These are phyloP conservation scores for Ophiosphaerella korrae DNA, from an alignment of 2,329 filamentous ascomycete genomes.

Conservation along the genomic window DNA sequence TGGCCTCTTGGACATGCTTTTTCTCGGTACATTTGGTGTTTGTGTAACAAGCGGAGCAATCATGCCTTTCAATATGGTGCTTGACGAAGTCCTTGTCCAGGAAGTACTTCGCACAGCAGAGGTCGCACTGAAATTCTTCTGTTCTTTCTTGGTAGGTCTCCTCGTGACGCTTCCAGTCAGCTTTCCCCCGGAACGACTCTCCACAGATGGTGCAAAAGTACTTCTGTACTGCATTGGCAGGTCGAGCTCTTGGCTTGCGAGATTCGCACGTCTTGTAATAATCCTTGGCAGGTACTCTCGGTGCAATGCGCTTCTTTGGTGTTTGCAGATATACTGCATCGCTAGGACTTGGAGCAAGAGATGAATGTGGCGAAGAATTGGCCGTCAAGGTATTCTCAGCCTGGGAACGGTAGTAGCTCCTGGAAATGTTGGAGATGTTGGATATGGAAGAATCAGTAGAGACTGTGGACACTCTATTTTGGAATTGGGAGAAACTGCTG, in stretches of 20 bases:
- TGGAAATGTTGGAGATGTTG: slow-evolving; percentile 14
- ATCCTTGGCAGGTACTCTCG: slow-evolving; percentile 18
- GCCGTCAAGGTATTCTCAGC: slow-evolving; percentile 12
- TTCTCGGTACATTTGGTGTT: slow-evolving; percentile 57
- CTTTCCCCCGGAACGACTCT: slow-evolving; percentile 68
- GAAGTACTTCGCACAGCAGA: slow-evolving; percentile 69
- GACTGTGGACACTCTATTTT: slow-evolving; percentile 23
- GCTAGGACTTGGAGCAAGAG: slow-evolving; percentile 2
- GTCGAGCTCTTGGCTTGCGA: slow-evolving; percentile 25
- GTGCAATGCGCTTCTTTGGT: slow-evolving; percentile 7
- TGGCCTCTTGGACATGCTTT: slow-evolving; percentile 49
- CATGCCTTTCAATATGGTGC: slow-evolving; percentile 66
- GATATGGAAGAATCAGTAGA: slow-evolving; percentile 32
- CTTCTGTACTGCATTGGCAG: slow-evolving; percentile 26
- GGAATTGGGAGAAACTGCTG: slow-evolving; percentile 25
- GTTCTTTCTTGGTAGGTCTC: slow-evolving; percentile 70
- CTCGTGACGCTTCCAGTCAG: slow-evolving; percentile 71
- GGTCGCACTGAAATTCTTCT: slow-evolving; percentile 67
- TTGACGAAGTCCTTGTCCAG: slow-evolving; percentile 69
- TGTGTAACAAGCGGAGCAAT: slow-evolving; percentile 55
- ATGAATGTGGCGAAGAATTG: slow-evolving; percentile 1
- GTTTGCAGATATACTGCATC: slow-evolving; percentile 5
- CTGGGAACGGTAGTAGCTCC: slow-evolving; percentile 17
- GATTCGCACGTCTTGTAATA: slow-evolving; percentile 38
- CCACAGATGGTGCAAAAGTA: slow-evolving; percentile 55